phyloP scores from a whole-genome alignment of 2,329 filamentous ascomycete species.

The Fusarium sp. region DNA sequence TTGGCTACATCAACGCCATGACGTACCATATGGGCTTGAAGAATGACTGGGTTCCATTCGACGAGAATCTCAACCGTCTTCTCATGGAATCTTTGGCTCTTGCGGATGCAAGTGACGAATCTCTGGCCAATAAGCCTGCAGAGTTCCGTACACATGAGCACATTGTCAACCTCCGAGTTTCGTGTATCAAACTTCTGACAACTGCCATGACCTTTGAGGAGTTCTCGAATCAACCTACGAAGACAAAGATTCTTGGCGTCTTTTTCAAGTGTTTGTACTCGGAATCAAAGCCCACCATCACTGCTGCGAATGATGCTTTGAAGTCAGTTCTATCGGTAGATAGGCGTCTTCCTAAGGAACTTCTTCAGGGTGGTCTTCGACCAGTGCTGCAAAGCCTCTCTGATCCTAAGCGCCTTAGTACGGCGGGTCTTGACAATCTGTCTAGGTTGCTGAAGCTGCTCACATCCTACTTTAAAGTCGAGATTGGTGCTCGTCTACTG shows the following conservation, averaged over 20 bases:
- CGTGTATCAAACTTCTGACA: slow-evolving; percentile 91
- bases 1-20: slow-evolving; percentile 97
- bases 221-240: slow-evolving; percentile 78
- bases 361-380: slow-evolving; percentile 91
- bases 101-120: slow-evolving; percentile 94
- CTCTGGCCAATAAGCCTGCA: slow-evolving; percentile 87
- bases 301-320: slow-evolving; percentile 90
- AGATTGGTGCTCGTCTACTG: slow-evolving; percentile 92
- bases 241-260: slow-evolving; percentile 84
- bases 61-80: slow-evolving; percentile 88
- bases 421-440: slow-evolving; percentile 90
- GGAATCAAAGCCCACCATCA: slow-evolving; percentile 90
- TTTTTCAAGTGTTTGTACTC: slow-evolving; percentile 99
- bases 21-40: slow-evolving; percentile 94
- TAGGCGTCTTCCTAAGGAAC: slow-evolving; percentile 92
- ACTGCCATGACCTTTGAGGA: slow-evolving; percentile 95
- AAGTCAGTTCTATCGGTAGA: slow-evolving; percentile 89
- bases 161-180: slow-evolving; percentile 90
- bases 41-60: slow-evolving; percentile 88
- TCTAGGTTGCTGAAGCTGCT: slow-evolving; percentile 89
- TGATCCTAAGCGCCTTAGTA: slow-evolving; percentile 89
- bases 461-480: slow-evolving; percentile 99
- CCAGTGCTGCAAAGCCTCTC: slow-evolving; percentile 97
- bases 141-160: slow-evolving; percentile 96
- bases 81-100: slow-evolving; percentile 94